Evolutionary conservation across 148 eudicot species (phyloP), one percentile per base, ranked within the genome.

Genomic region (Cornus suecica): DNA sequence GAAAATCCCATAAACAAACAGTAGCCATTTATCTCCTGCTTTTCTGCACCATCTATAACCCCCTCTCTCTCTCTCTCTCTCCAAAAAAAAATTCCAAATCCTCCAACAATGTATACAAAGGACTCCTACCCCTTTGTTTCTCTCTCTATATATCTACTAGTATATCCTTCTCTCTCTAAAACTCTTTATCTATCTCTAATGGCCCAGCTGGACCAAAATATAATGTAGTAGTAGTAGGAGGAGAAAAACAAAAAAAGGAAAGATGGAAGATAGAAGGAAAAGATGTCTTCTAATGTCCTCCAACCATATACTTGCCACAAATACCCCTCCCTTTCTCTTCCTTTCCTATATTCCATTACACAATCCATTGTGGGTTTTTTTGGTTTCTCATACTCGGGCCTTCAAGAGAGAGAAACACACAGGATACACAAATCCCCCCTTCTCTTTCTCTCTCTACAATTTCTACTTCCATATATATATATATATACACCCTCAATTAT

Each of bases 261-360:
- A 79, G 25, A 79, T 28, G 82, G 77, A 63, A 52, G 22, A 66
- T 28, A 31, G 8, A 51, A 20, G 37, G 67, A 28, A 65, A 72
- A 51, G 32, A 68, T 56, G 79, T 72, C 67, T 75, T 58, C 83
- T 65, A 74, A 41, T 80, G 63, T 22, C 68, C 67, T 79, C 58
- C 82, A 69, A 42, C 56, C 74, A 63, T 69, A 32, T 76, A 34
- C 41, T 66, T 52, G 22, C 79, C 79, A 22, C 71, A 52, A 70
- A 70, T 70, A 51, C 75, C 75, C 79, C 41, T 27, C 24, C 52
- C 30, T 37, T 8, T 37, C 42, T 37, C 42, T 4, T 4, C 54
- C 65, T 45, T 20, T 45, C 30, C 37, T 25, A 16, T 48, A 48
- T 48, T 48, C 54, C 54, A 48, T 48, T 48, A 48, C 15, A 48